phyloP scores from a whole-genome alignment of 805 yeast genomes.

The Wickerhamiella allomyrinae region DNA sequence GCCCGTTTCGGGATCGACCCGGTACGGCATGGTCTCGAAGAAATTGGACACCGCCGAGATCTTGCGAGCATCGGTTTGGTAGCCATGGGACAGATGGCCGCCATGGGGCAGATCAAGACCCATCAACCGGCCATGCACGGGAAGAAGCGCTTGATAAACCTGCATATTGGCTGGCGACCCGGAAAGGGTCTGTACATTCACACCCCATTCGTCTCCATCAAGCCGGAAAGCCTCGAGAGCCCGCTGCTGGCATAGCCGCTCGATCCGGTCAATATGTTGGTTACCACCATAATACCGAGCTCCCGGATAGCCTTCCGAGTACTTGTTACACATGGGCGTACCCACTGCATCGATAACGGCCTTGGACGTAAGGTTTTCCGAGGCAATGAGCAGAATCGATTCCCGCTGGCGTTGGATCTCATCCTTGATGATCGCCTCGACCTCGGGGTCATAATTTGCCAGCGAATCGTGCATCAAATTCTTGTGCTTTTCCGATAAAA shows the following conservation, averaged over 20 bases:
- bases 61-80: constrained; percentile 80
- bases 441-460: constrained; percentile 58
- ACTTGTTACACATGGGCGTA: constrained; percentile 93
- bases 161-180: constrained; percentile 97
- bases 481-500: constrained; percentile 23
- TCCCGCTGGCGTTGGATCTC: constrained; percentile 81
- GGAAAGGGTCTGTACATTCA: constrained; percentile 85
- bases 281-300: constrained; percentile 98
- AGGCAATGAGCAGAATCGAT: constrained; percentile 84
- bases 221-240: constrained; percentile 74
- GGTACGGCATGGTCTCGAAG: constrained; percentile 96
- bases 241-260: constrained; percentile 76
- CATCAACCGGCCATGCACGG: constrained; percentile 87
- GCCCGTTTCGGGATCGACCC: constrained; percentile 75
- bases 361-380: constrained; percentile 90
- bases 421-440: constrained; percentile 56
- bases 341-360: constrained; percentile 92
- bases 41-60: constrained; percentile 86
- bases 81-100: constrained; percentile 95
- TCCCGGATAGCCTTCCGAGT: constrained; percentile 97
- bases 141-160: constrained; percentile 77
- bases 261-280: constrained; percentile 84
- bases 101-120: constrained; percentile 97
- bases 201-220: constrained; percentile 84
- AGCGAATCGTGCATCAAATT: constrained; percentile 15